Evolutionary conservation across 768 basidiomycete genomes (phyloP).

Genomic region (Trametes meyenii): DNA sequence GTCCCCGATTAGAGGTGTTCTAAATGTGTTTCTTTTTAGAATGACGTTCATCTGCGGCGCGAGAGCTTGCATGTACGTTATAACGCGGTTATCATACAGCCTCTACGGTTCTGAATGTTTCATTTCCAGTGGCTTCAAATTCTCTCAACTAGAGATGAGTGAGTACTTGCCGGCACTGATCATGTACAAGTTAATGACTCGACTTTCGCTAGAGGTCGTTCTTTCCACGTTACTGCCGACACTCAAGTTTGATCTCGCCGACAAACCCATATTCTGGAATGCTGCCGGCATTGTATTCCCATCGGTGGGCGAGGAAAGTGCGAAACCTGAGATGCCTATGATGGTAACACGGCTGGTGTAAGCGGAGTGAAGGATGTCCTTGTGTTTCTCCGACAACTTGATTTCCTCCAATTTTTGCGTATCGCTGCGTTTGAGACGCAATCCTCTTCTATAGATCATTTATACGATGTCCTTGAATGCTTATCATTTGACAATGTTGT

Average conservation of each 20-base stretch:
- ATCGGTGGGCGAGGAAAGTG: not conserved
- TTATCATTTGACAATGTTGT: no score
- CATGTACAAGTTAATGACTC: not conserved
- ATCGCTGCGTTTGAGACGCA: no score
- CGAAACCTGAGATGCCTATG: not conserved
- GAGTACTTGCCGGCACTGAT: constrained; percentile 36
- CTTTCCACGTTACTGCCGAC: not conserved
- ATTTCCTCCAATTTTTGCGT: no score
- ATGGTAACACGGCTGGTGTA: not conserved
- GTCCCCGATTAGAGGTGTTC: not conserved
- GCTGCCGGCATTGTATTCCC: not conserved
- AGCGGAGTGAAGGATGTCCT: no score
- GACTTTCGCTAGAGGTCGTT: not conserved
- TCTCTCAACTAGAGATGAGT: constrained; percentile 29
- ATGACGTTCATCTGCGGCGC: constrained; percentile 32
- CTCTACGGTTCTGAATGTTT: not conserved
- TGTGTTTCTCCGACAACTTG: no score
- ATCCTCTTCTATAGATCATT: no score
- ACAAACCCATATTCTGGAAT: not conserved
- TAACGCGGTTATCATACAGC: not conserved
- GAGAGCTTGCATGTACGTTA: constrained; percentile 28
- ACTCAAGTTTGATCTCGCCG: not conserved
- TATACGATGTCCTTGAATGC: no score
- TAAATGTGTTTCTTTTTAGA: not conserved
- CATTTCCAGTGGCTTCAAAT: constrained; percentile 35